Base-by-base conservation (phyloP, 441 rosid genomes). In the Syzygium malaccense region DNA sequence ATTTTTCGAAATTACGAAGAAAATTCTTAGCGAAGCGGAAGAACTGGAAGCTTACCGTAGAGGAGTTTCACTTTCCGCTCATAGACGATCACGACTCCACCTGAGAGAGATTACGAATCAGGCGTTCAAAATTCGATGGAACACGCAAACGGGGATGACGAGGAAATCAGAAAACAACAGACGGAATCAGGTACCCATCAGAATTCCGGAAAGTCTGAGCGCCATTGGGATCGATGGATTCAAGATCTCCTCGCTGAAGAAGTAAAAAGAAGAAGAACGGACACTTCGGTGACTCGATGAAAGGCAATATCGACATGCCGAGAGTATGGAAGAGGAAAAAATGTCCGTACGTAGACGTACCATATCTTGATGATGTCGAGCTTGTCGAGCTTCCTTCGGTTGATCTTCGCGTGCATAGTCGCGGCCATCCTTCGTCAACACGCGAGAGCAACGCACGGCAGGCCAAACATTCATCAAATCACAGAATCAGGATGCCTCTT, bases 221-320 rank as follows among this genome's bases (percentile, higher is more conserved):
- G 98, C 98, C 97, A 96, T 95, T 0, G 99, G 99, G 89, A 96
- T 95, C 5, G 98, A 93, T 3, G 99, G 98, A 88, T 98, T 95
- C 90, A 97, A 89, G 89, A 98, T 98, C 92, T 98, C 98, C 91
- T 98, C 99, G 64, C 98, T 96, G 95, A 23, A 55, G 91, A 84
- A 88, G 25, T 30, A 55, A 58, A 53, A 71, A 84, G 56, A 26
- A 86, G 56, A 26, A 68, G 55, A 85, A 64, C 7, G n/a, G 45
- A 41, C 49, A 4, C 53, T 23, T 85, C 51, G 56, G 87, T 17
- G 66, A 55, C 87, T 58, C 49, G 14, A 33, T 3, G 0, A 23
- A 60, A 41, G 25, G 83, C 30, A 0, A 75, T 2, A 23, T 12
- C 18, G 1, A 1, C 83, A 41, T 14, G 83, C 51, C 0, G 83